Evolutionary conservation across 257 asterid genomes (phyloP).

Genomic region (Phtheirospermum japonicum): DNA sequence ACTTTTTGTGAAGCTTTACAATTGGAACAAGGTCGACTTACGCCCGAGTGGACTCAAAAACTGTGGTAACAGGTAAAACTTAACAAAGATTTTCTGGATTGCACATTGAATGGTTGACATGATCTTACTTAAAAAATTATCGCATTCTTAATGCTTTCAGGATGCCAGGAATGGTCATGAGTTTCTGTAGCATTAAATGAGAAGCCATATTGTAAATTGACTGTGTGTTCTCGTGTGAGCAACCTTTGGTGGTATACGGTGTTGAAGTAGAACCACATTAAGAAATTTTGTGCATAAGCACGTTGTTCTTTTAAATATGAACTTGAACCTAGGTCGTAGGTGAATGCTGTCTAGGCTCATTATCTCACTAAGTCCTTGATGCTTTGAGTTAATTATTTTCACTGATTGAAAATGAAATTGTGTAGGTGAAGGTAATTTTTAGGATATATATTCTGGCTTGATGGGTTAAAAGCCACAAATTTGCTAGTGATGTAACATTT

Average conservation of each 20-base stretch:
- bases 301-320: slow-evolving; percentile 7
- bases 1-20: slow-evolving; percentile 70
- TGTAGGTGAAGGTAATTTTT: background rate
- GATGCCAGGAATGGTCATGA: too few relatives aligned
- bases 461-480: slow-evolving; percentile 13
- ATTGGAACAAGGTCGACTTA: slow-evolving; percentile 59
- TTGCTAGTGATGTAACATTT: background rate
- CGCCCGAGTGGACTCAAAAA: slow-evolving; percentile 71
- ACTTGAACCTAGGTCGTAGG: slow-evolving; percentile 4
- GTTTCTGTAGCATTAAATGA: slow-evolving; percentile 19
- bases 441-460: slow-evolving; percentile 12
- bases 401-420: background rate
- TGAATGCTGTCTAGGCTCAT: background rate
- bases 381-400: background rate
- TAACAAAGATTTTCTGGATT: slow-evolving; percentile 13
- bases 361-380: background rate
- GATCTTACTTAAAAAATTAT: background rate
- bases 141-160: too few relatives aligned
- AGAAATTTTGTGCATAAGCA: background rate
- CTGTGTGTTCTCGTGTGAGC: slow-evolving; percentile 10
- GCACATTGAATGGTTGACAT: slow-evolving; percentile 17
- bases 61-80: slow-evolving; percentile 81
- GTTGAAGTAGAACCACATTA: background rate
- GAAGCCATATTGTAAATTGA: slow-evolving; percentile 4
- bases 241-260: background rate